A percentile compares a stretch with the other conserved stretches of the same genome.
Evolutionary conservation across 208 protist genomes (phyloP).

Genomic region (Entamoeba moshkovskii): DNA sequence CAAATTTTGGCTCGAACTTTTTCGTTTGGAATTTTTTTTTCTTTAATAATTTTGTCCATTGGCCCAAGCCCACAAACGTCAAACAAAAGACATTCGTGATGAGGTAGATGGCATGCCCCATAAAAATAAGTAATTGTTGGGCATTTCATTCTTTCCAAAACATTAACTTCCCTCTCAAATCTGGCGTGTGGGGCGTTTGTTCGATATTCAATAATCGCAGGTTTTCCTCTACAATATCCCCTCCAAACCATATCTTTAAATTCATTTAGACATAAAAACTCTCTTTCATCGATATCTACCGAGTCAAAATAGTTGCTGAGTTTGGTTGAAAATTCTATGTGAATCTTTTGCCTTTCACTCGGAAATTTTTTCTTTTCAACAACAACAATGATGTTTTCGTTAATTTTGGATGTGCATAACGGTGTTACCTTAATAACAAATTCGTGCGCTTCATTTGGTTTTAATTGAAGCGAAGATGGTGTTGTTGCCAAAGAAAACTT

Average conservation of each 20-base stretch:
- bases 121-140: background rate
- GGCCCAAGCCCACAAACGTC: background rate
- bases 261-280: background rate
- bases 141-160: background rate
- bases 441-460: background rate
- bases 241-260: background rate
- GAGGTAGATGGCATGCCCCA: background rate
- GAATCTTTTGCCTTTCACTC: background rate
- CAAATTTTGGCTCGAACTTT: background rate
- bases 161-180: background rate
- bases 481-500: background rate
- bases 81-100: background rate
- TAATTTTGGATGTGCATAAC: background rate
- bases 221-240: background rate
- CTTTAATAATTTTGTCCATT: background rate
- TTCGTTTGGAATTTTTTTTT: background rate
- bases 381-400: background rate
- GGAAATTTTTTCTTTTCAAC: background rate
- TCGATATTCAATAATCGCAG: background rate
- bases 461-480: background rate
- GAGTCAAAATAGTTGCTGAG: background rate
- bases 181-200: background rate
- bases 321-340: background rate
- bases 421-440: background rate
- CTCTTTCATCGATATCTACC: background rate